Evolutionary conservation across 352 stramenopile genomes (phyloP).

Genomic region (Pythium aphanidermatum): DNA sequence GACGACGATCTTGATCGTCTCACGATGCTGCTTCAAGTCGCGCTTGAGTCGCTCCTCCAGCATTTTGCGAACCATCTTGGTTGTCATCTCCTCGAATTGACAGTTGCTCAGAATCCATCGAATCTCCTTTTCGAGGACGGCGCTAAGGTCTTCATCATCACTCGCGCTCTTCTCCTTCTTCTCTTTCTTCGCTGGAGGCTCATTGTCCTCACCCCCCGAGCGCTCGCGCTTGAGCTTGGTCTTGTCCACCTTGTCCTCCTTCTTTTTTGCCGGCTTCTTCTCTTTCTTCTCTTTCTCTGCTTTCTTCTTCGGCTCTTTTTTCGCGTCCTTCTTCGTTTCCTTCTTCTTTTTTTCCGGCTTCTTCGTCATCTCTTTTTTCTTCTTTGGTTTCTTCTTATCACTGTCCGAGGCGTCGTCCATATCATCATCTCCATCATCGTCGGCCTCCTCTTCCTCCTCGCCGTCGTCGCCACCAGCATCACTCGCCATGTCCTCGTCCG

Average conservation of each 20-base stretch:
- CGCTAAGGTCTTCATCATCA: constrained; percentile 37
- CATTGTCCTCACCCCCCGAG: constrained; percentile 1
- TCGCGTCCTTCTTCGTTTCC: constrained; percentile 33
- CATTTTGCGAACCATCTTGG: constrained; percentile 70
- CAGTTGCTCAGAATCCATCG: constrained; percentile 72
- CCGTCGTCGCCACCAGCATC: constrained; percentile 6
- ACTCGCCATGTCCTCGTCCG: constrained; percentile 19
- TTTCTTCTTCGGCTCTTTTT: constrained; percentile 35
- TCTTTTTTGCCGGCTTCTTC: constrained; percentile 18
- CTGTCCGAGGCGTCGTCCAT: constrained; percentile 9
- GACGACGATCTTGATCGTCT: constrained; percentile 69
- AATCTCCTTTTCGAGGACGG: constrained; percentile 70
- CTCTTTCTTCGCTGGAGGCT: constrained; percentile 28
- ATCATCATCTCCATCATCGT: constrained; percentile 13
- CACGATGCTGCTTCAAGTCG: constrained; percentile 69
- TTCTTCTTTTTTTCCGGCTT: constrained; percentile 22
- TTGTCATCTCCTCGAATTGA: constrained; percentile 81
- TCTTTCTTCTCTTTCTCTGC: constrained; percentile 20
- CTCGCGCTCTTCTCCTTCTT: constrained; percentile 30
- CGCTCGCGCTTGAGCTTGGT: constrained; percentile 13
- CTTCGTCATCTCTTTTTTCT: constrained; percentile 11
- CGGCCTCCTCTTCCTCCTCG: constrained; percentile 20
- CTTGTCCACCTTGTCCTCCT: constrained; percentile 10
- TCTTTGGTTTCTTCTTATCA: constrained; percentile 14
- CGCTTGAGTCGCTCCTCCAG: constrained; percentile 63